Evolutionary conservation across 139 green algal species (phyloP), one percentile per base, ranked within the genome.

Genomic region (Picocystis salinarum): DNA sequence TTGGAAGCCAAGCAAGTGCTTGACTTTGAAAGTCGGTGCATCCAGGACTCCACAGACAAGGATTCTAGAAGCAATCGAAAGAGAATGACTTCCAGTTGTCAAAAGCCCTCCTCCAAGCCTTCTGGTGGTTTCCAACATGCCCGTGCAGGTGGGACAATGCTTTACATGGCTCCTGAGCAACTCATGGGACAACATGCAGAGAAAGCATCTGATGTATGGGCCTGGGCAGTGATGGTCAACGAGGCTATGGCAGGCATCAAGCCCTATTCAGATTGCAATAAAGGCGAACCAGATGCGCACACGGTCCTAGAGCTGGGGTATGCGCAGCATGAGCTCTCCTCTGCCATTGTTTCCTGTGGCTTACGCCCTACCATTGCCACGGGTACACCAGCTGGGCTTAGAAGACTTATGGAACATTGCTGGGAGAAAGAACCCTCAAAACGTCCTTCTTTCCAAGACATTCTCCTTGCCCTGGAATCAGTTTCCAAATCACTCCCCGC

Each of bases 291-390:
- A 11, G 67, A 75, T 23, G 58, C 62, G 0, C 82, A 93, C 63
- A 93, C 82, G 0, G 63, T 91, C 12, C 59, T 93, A 29, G 78
- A 93, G 50, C 75, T 86, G 59, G 75, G 76, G 6, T 93, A 93
- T 58, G 71, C 77, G 39, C 52, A 71, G 70, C 29, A 64, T 56
- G 78, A 93, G 58, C 66, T 93, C 23, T 67, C 71, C 5, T 69
- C 64, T 11, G 82, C 82, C 15, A 70, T 93, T 39, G 69, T 53
- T 7, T 60, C 66, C 27, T 78, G 86, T 49, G 76, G 78, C 6
- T 56, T 93, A 48, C 56, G 78, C 13, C 82, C 82, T 6, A 66
- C 51, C n/a, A 47, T 81, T 45, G 55, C 48, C n/a, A n/a, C n/a
- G n/a, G n/a, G n/a, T n/a, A n/a, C n/a, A n/a, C n/a, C n/a, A n/a